Percentiles rank a stretch among this genome's conserved stretches.
Evolutionary conservation across 306 rosid genomes (phyloP).

Genomic region (Cyamopsis tetragonoloba): DNA sequence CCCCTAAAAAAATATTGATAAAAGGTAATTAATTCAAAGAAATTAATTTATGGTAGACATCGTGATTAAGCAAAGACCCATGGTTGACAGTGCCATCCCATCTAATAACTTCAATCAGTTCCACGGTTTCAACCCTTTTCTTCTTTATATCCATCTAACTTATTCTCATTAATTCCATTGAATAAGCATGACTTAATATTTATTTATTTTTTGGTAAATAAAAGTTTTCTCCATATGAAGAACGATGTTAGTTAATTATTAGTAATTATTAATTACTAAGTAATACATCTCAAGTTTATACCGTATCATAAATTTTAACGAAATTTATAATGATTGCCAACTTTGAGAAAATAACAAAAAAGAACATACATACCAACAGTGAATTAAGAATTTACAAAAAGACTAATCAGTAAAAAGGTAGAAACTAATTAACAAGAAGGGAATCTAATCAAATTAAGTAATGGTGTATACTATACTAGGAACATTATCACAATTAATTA

Average conservation of each 20-base stretch:
- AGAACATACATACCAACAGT: neutral
- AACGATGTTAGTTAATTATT: neutral
- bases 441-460: conserved; percentile 2
- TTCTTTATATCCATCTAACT: conserved; percentile 23
- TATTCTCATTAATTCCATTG: neutral
- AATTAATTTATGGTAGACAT: conserved; percentile 50
- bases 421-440: neutral
- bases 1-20: neutral
- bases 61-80: conserved; percentile 56
- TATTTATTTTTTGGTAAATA: neutral
- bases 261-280: too few species aligned
- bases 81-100: conserved; percentile 60
- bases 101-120: conserved; percentile 36
- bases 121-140: conserved; percentile 15
- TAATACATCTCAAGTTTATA: neutral
- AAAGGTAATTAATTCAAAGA: neutral
- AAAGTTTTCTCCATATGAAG: neutral
- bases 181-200: neutral
- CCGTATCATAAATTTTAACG: neutral
- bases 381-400: neutral
- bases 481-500: conserved; percentile 23
- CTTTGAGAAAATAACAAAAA: too few species aligned
- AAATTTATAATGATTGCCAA: neutral
- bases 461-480: conserved; percentile 23
- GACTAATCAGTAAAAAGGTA: neutral